A percentile compares a stretch with the other conserved stretches of the same genome.
Evolutionary conservation across 495 filamentous ascomycete species (phyloP).

Genomic region (Hyaloscypha finlandica): DNA sequence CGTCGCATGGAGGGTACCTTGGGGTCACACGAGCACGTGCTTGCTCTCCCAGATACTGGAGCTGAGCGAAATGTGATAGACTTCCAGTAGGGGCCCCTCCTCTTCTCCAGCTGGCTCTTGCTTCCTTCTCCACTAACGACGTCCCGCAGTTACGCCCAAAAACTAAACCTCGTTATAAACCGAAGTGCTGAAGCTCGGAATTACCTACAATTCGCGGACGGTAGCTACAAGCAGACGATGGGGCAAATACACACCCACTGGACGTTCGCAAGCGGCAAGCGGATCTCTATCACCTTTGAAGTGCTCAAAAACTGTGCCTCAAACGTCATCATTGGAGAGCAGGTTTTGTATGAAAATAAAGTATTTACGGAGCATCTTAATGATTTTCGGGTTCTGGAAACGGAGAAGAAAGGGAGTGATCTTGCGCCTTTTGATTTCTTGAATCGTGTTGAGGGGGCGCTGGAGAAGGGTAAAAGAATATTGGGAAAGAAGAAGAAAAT

Average conservation of each 20-base stretch:
- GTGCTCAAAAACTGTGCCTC: background rate
- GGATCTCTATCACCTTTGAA: background rate
- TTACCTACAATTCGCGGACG: background rate
- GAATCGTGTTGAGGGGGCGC: background rate
- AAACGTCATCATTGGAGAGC: background rate
- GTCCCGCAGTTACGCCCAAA: background rate
- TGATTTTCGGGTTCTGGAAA: background rate
- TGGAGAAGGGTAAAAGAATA: background rate
- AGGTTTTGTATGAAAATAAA: background rate
- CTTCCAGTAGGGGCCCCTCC: background rate
- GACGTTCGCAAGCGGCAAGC: background rate
- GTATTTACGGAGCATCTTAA: background rate
- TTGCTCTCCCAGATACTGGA: background rate
- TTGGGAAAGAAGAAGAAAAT: no score
- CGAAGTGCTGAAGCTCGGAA: background rate
- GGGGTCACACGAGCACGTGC: background rate
- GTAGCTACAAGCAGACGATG: background rate
- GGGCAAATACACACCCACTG: background rate
- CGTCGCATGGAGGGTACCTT: background rate
- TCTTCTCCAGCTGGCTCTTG: background rate
- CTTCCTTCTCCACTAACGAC: background rate
- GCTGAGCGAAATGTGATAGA: conserved; percentile 1
- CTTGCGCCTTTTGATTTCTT: background rate
- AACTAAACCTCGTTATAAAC: background rate
- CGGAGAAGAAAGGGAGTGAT: background rate